phyloP scores from a whole-genome alignment of 441 rosid species.

The Gossypium trilobum region DNA sequence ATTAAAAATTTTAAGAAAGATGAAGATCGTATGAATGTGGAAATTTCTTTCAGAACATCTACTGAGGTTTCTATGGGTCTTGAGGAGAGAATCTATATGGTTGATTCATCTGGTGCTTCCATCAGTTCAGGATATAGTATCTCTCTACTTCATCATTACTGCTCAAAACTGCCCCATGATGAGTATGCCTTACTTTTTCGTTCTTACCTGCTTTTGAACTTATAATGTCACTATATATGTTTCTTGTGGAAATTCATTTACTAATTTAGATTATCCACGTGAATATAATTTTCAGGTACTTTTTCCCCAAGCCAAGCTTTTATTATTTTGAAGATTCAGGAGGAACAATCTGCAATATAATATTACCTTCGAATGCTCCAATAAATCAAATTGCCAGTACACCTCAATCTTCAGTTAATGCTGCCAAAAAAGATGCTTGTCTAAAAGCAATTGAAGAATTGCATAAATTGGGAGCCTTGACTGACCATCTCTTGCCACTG shows the following conservation, averaged over 20 bases:
- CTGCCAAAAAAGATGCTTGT: slow-evolving; percentile 81
- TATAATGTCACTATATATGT: slow-evolving; percentile 4
- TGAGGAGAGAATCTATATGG: slow-evolving; percentile 62
- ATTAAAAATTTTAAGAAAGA: slow-evolving; percentile 50
- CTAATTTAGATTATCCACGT: neutral
- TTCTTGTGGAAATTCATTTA: slow-evolving; percentile 6
- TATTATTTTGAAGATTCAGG: slow-evolving; percentile 56
- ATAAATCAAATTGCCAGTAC: slow-evolving; percentile 45
- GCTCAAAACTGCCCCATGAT: slow-evolving; percentile 87
- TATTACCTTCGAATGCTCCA: slow-evolving; percentile 84
- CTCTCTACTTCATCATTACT: slow-evolving; percentile 70
- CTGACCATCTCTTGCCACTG: slow-evolving; percentile 56
- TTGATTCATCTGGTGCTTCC: slow-evolving; percentile 70
- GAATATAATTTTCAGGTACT: slow-evolving; percentile 50
- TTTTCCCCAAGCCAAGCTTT: slow-evolving; percentile 74
- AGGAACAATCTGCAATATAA: slow-evolving; percentile 65
- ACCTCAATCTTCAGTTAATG: slow-evolving; percentile 58
- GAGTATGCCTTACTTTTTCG: slow-evolving; percentile 50
- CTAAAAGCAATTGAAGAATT: slow-evolving; percentile 71
- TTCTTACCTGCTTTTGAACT: slow-evolving; percentile 16
- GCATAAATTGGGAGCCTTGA: slow-evolving; percentile 75
- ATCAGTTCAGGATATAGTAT: slow-evolving; percentile 74
- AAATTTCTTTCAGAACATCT: slow-evolving; percentile 64
- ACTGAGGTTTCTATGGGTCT: slow-evolving; percentile 34
- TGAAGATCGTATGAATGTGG: slow-evolving; percentile 65